Evolutionary conservation across 1,284 basidiomycete genomes (phyloP).

Genomic region (Schizopora paradoxa): DNA sequence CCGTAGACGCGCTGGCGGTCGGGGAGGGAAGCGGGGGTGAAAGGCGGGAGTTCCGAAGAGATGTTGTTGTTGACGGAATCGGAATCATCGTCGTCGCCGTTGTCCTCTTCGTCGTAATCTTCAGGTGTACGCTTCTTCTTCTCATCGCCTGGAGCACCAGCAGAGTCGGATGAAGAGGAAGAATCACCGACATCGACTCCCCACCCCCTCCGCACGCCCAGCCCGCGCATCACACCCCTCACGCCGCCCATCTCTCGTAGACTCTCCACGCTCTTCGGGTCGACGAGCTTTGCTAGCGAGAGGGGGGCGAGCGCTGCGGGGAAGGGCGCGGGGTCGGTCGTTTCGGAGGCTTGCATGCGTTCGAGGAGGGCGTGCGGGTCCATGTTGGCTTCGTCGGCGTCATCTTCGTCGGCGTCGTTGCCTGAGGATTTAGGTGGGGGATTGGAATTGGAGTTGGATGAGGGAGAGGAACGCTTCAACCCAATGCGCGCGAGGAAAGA

Average conservation of each 20-base stretch:
- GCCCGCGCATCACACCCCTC: conserved; percentile 59
- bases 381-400: conserved; percentile 14
- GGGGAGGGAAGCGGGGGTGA: conserved; percentile 51
- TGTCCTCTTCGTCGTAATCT: conserved; percentile 19
- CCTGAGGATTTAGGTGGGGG: conserved; percentile 21
- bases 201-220: conserved; percentile 67
- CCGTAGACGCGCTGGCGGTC: conserved; percentile 78
- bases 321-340: conserved; percentile 20
- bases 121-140: too few species aligned
- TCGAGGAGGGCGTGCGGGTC: conserved; percentile 14
- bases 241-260: conserved; percentile 76
- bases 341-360: conserved; percentile 13
- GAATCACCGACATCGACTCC: conserved; percentile 43
- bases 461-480: conserved; percentile 24
- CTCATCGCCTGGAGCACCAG: too few species aligned
- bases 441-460: conserved; percentile 20
- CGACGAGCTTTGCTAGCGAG: conserved; percentile 80
- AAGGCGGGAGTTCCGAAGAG: conserved; percentile 24
- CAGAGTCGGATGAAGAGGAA: conserved; percentile 10
- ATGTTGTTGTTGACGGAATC: conserved; percentile 2
- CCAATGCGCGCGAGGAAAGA: too few species aligned
- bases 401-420: conserved; percentile 23
- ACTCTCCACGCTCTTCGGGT: conserved; percentile 75
- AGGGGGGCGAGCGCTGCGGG: conserved; percentile 73
- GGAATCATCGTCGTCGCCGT: conserved; percentile 11